A percentile compares a stretch with the other conserved stretches of the same genome.
Evolutionary conservation across 257 asterid species (phyloP).

Genomic region (Nicotiana attenuata): DNA sequence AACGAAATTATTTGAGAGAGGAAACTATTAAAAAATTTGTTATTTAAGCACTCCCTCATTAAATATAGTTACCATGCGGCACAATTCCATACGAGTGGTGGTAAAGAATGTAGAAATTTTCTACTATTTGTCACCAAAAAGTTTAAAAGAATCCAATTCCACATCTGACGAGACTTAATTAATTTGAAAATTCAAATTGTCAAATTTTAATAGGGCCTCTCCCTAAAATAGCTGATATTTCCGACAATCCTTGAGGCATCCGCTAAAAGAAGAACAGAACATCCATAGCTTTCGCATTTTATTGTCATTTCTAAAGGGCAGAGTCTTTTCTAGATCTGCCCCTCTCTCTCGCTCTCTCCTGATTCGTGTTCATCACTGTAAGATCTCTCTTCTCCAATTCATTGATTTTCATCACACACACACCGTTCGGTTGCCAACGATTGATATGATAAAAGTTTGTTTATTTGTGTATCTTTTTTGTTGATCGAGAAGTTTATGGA

Average conservation of each 20-base stretch:
- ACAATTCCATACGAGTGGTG: too few relatives aligned
- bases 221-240: neutral
- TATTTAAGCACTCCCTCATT: too few relatives aligned
- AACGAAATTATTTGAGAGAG: too few relatives aligned
- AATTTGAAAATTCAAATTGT: neutral
- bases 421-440: neutral
- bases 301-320: conserved; percentile 20
- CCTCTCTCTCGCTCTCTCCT: neutral
- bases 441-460: neutral
- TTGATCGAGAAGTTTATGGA: neutral
- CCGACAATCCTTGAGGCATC: neutral
- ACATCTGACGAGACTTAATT: neutral
- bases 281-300: neutral
- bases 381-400: neutral
- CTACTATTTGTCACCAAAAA: too few relatives aligned
- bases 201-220: neutral
- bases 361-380: conserved; percentile 11
- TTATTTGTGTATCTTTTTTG: neutral
- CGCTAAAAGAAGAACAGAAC: neutral
- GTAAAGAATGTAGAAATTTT: neutral
- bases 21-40: too few relatives aligned
- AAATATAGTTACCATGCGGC: too few relatives aligned
- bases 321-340: conserved; percentile 29
- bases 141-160: neutral
- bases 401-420: neutral